These are phyloP conservation scores for Dendrocalamus sinicus DNA, from an alignment of 176 grass and related monocot species.

Conservation along the genomic window DNA sequence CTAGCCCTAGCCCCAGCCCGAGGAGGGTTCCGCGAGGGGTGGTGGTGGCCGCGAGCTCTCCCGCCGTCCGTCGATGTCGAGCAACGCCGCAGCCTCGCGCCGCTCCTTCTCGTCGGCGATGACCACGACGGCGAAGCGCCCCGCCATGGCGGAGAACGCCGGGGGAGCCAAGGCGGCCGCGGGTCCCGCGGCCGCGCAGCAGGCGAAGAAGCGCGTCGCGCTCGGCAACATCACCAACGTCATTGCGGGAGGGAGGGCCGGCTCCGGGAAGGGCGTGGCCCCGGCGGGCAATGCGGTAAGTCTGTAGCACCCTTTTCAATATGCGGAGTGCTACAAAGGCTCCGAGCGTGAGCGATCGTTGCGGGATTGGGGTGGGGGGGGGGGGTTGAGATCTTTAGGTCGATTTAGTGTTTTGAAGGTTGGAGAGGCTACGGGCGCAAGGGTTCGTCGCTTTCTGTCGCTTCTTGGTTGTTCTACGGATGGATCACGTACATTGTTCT, in stretches of 20 bases:
- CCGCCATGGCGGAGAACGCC: slow-evolving; percentile 48
- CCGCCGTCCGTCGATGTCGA: slow-evolving; percentile 45
- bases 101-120: slow-evolving; percentile 38
- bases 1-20: background rate
- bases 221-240: slow-evolving; percentile 81
- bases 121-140: slow-evolving; percentile 56
- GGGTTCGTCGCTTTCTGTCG: background rate
- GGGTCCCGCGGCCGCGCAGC: slow-evolving; percentile 41
- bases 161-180: slow-evolving; percentile 29
- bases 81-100: slow-evolving; percentile 40
- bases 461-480: background rate
- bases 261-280: slow-evolving; percentile 39
- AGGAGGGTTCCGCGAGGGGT: background rate
- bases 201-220: slow-evolving; percentile 90
- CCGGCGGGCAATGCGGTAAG: slow-evolving; percentile 41
- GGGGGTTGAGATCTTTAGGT: background rate
- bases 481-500: background rate
- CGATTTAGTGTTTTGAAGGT: background rate
- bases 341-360: background rate
- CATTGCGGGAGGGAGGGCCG: background rate
- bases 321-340: no score
- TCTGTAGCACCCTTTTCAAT: no score
- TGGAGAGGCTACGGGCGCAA: background rate
- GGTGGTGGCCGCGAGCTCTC: background rate
- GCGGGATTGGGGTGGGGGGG: background rate